Percentiles rank a stretch among this genome's conserved stretches.
phyloP scores from a whole-genome alignment of 495 filamentous ascomycete species.

The Penicillium antarcticum region DNA sequence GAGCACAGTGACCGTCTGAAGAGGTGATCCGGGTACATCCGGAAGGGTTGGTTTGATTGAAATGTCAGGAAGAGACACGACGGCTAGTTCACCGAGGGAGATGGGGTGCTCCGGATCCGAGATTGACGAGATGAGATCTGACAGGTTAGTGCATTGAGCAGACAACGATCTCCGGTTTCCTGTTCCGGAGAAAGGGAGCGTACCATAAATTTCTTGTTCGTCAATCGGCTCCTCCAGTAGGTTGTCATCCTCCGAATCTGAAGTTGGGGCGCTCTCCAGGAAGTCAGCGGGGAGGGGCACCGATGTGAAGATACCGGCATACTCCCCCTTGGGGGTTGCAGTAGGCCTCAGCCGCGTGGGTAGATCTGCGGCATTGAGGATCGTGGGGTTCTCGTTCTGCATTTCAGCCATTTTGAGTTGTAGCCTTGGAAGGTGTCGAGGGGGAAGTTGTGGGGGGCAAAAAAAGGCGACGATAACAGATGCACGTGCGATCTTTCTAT shows the following conservation, averaged over 20 bases:
- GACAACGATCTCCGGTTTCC: neutral
- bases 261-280: constrained; percentile 18
- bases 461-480: neutral
- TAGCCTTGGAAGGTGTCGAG: too few relatives aligned
- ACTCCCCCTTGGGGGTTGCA: constrained; percentile 41
- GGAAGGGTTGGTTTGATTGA: constrained; percentile 64
- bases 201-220: constrained; percentile 95
- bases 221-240: constrained; percentile 77
- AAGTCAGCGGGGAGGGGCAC: constrained; percentile 27
- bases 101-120: constrained; percentile 96
- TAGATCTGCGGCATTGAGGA: constrained; percentile 84
- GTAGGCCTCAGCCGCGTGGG: constrained; percentile 67
- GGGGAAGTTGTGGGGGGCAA: constrained; percentile 6
- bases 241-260: constrained; percentile 59
- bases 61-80: constrained; percentile 92
- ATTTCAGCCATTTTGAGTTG: constrained; percentile 43
- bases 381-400: constrained; percentile 93
- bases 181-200: constrained; percentile 11
- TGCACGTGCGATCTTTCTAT: too few relatives aligned
- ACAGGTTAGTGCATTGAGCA: constrained; percentile 4
- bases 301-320: constrained; percentile 39
- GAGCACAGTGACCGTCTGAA: constrained; percentile 50
- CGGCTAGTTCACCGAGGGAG: constrained; percentile 85
- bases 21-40: constrained; percentile 37
- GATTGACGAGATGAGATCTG: constrained; percentile 90